These are phyloP conservation scores for Neonectria magnoliae DNA, from an alignment of 2,329 filamentous ascomycete species.

Conservation along the genomic window DNA sequence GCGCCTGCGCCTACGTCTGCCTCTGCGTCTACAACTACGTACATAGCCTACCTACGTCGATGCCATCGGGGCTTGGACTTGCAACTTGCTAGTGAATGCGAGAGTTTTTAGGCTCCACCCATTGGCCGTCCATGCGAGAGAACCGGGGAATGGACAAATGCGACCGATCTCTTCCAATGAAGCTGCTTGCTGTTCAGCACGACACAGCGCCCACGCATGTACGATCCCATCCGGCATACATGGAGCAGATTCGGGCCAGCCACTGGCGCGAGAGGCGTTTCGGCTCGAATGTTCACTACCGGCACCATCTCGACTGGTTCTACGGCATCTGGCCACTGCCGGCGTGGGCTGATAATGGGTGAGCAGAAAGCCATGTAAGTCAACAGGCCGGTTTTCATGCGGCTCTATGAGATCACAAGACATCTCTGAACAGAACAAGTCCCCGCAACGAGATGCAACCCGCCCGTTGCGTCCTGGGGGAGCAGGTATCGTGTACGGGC, in stretches of 20 bases:
- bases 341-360: constrained; percentile 27
- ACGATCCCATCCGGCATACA: constrained; percentile 16
- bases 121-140: constrained; percentile 5
- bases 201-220: constrained; percentile 14
- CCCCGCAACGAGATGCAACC: constrained; percentile 19
- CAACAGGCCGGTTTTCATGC: constrained; percentile 13
- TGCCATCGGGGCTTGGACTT: constrained; percentile 14
- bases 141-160: background rate
- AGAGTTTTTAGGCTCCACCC: constrained; percentile 2
- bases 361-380: constrained; percentile 22
- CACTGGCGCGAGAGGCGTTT: constrained; percentile 29
- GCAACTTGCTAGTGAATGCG: background rate
- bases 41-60: background rate
- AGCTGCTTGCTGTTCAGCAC: constrained; percentile 7
- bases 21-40: background rate
- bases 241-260: constrained; percentile 23
- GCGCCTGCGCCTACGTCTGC: background rate
- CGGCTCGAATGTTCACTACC: constrained; percentile 31
- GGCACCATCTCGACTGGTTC: constrained; percentile 24
- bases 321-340: constrained; percentile 19
- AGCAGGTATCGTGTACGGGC: constrained; percentile 22
- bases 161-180: constrained; percentile 5
- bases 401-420: constrained; percentile 22
- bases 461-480: constrained; percentile 1
- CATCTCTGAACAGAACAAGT: constrained; percentile 7